Conservation (phyloP, 2,329 filamentous ascomycete species). For the Chrysoporthe deuterocubensis region DNA sequence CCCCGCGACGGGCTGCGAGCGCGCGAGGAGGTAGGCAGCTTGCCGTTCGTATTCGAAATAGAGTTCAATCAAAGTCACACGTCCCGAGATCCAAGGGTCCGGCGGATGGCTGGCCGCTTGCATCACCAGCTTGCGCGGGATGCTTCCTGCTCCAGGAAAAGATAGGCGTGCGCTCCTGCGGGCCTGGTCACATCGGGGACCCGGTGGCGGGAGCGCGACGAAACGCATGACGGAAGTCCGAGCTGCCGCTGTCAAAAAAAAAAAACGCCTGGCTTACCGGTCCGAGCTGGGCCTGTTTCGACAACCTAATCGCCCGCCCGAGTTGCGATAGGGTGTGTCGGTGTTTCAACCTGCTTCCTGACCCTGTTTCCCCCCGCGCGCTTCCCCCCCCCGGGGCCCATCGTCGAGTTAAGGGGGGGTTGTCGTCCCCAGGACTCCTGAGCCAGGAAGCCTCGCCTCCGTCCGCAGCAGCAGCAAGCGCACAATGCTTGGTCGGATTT, state of each 20-base stretch:
- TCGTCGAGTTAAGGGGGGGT: too few relatives aligned
- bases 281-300: neutral
- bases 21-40: too few relatives aligned
- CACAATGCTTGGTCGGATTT: neutral
- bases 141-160: neutral
- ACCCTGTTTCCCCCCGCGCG: too few relatives aligned
- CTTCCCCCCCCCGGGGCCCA: too few relatives aligned
- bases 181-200: too few relatives aligned
- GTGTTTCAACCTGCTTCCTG: neutral
- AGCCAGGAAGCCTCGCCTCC: neutral
- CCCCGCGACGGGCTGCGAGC: too few relatives aligned
- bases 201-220: neutral
- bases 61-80: conserved; percentile 20
- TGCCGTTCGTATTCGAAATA: neutral
- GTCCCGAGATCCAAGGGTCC: neutral
- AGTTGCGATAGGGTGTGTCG: conserved; percentile 6
- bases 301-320: neutral
- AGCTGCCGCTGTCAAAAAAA: conserved; percentile 2
- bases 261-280: neutral
- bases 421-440: too few relatives aligned
- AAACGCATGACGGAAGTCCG: neutral
- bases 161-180: neutral
- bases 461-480: neutral
- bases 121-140: neutral
- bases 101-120: neutral